Evolutionary conservation across 805 yeast species (phyloP).

Genomic region (Lipomyces spencermartinsiae): DNA sequence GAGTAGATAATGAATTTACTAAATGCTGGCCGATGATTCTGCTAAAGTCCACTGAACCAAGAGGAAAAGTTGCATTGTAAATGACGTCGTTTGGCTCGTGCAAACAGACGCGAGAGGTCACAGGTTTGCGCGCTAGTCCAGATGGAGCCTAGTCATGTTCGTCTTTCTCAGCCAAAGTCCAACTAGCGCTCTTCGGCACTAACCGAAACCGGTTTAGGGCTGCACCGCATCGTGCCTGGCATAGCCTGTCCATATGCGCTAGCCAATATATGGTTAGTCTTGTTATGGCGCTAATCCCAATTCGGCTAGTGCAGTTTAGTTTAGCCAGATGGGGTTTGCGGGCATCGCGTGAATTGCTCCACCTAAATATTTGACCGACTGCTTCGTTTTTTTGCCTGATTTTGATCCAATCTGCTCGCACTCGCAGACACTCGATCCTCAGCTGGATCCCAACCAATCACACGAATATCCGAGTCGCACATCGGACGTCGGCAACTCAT

Average conservation of each 20-base stretch:
- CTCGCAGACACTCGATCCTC: constrained; percentile 1
- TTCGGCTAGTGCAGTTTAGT: background rate
- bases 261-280: background rate
- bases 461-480: background rate
- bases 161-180: background rate
- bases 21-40: too few relatives aligned
- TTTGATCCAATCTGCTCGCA: background rate
- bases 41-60: too few relatives aligned
- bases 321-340: background rate
- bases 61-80: too few relatives aligned
- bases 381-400: background rate
- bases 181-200: background rate
- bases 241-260: background rate
- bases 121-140: background rate
- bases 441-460: background rate
- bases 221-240: background rate
- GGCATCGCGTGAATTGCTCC: background rate
- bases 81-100: background rate
- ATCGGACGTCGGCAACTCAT: background rate
- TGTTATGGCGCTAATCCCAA: background rate
- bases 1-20: too few relatives aligned
- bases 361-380: background rate
- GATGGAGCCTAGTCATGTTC: background rate
- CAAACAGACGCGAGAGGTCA: background rate
- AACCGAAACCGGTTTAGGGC: background rate